Evolutionary conservation across 768 basidiomycete genomes (phyloP), one percentile per base, ranked within the genome.

Genomic region (Phaffia tasmanica): DNA sequence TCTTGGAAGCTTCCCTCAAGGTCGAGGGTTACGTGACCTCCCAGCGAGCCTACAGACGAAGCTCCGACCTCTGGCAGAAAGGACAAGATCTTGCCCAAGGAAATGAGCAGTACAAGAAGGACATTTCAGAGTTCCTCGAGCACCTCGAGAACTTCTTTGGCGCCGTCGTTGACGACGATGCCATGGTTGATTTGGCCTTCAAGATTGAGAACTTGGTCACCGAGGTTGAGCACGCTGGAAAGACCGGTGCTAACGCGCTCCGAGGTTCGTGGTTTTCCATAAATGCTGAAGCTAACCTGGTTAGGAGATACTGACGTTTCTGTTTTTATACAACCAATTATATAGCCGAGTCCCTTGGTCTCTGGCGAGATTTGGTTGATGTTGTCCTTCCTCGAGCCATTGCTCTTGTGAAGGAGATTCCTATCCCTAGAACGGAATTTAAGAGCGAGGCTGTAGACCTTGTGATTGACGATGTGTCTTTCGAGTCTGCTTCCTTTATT

Each of bases 401-500:
- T 62, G 72, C 72, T 21, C 72, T 77, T 14, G 70, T 79, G 70
- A 76, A 79, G 74, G 73, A 76, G 67, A 75, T 79, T 57, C 78
- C 78, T 11, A 68, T 78, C 0, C 78, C 78, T 1, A 67, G 78
- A 18, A 71, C 77, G 70, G 77, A 78, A 70, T 79, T 72, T 74
- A 76, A 77, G 65, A 74, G 73, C 2, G 76, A 75, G 51, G 74
- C 70, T 71, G 72, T 70, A 23, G 50, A 46, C 56, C 57, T 65
- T 47, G 53, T 30, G 62, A 72, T 78, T 56, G 77, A 77, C 65
- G 76, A 78, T 72, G 70, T 78, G 66, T 70, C 69, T 35, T 73
- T 79, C 71, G 74, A 76, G 68, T 75, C 77, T 5, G 75, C 73
- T 2, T 76, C 75, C 3, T 79, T 79, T 74, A 74, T 79, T 65